Percentiles rank a stretch among this genome's conserved stretches.
phyloP scores from a whole-genome alignment of 2,329 filamentous ascomycete genomes.

The Incumbomyces delicatus region DNA sequence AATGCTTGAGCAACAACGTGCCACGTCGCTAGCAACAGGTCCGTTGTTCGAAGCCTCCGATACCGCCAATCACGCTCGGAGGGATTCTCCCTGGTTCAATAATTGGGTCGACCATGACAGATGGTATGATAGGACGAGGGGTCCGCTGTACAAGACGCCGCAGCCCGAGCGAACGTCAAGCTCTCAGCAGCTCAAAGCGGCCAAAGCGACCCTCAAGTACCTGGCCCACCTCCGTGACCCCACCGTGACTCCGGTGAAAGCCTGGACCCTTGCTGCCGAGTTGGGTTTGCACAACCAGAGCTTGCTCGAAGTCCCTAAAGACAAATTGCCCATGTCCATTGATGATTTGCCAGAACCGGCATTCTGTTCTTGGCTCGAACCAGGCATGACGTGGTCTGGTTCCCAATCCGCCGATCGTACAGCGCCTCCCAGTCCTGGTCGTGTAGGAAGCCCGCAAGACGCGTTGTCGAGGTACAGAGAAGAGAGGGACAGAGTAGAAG shows the following conservation, averaged over 20 bases:
- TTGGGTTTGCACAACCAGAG: slow-evolving; percentile 5
- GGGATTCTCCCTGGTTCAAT: neutral
- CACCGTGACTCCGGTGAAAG: neutral
- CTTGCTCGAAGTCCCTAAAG: neutral
- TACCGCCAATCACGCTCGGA: too few relatives aligned
- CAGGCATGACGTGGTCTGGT: slow-evolving; percentile 52
- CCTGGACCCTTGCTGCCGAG: slow-evolving; percentile 3
- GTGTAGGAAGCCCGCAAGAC: neutral
- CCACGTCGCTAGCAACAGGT: neutral
- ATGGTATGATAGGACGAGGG: neutral
- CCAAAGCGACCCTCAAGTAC: slow-evolving; percentile 4
- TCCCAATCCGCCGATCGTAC: slow-evolving; percentile 45
- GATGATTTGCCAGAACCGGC: slow-evolving; percentile 30
- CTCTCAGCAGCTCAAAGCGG: slow-evolving; percentile 2
- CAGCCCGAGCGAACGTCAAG: neutral
- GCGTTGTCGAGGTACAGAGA: neutral
- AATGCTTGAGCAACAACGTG: neutral
- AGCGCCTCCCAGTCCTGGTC: slow-evolving; percentile 10
- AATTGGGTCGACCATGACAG: neutral
- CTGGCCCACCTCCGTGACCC: slow-evolving; percentile 1
- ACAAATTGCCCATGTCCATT: slow-evolving; percentile 17
- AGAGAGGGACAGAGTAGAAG: neutral
- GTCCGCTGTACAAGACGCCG: neutral
- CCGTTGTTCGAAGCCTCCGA: neutral
- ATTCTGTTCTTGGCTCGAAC: slow-evolving; percentile 51